Evolutionary conservation across 2,329 filamentous ascomycete genomes (phyloP).

Genomic region (Colletotrichum endophyticum): DNA sequence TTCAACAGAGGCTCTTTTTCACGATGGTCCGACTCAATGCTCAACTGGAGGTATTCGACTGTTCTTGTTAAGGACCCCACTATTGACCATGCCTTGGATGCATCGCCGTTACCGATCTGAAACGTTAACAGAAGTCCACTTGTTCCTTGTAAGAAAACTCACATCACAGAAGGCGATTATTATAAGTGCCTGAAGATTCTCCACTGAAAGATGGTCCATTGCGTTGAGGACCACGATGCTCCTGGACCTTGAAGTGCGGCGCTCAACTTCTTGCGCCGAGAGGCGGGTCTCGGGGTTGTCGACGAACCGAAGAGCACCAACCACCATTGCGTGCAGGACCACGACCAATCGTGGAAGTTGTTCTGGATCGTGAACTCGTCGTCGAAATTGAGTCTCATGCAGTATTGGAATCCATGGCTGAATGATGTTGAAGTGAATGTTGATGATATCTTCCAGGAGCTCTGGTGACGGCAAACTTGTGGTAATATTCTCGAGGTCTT

Average conservation of each 20-base stretch:
- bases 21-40: constrained; percentile 20
- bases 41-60: constrained; percentile 22
- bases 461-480: constrained; percentile 24
- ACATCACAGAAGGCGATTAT: constrained; percentile 43
- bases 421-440: constrained; percentile 38
- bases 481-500: constrained; percentile 28
- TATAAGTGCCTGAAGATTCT: constrained; percentile 39
- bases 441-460: constrained; percentile 24
- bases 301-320: constrained; percentile 30
- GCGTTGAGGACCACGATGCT: constrained; percentile 32
- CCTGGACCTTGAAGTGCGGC: constrained; percentile 14
- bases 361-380: constrained; percentile 26
- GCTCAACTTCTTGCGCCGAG: constrained; percentile 22
- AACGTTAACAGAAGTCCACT: background rate
- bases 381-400: constrained; percentile 33
- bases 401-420: constrained; percentile 47
- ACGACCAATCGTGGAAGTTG: constrained; percentile 31
- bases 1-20: constrained; percentile 20
- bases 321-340: constrained; percentile 40
- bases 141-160: background rate
- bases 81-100: constrained; percentile 22
- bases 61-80: constrained; percentile 23
- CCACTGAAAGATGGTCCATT: constrained; percentile 38
- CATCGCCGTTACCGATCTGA: constrained; percentile 23
- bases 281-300: constrained; percentile 26